phyloP scores from a whole-genome alignment of 2,329 filamentous ascomycete genomes.

The Annulohypoxylon truncatum region DNA sequence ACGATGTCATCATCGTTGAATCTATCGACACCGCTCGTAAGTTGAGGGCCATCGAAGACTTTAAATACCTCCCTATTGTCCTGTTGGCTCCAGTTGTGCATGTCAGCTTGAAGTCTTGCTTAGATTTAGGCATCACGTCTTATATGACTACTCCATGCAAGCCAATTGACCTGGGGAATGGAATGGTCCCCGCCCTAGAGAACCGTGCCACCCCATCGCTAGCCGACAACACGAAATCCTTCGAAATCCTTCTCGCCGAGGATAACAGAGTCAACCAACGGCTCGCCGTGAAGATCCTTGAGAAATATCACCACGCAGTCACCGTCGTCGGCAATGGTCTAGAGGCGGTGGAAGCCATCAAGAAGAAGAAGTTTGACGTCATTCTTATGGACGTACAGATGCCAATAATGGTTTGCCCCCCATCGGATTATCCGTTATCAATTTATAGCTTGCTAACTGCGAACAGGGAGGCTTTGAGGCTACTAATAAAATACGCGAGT shows the following conservation, averaged over 20 bases:
- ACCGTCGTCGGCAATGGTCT: slow-evolving; percentile 95
- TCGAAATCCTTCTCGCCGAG: slow-evolving; percentile 94
- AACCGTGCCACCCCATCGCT: slow-evolving; percentile 91
- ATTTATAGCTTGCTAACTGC: slow-evolving; percentile 28
- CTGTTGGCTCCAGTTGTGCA: slow-evolving; percentile 89
- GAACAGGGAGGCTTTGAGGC: slow-evolving; percentile 91
- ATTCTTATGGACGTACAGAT: slow-evolving; percentile 99
- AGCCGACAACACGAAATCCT: slow-evolving; percentile 93
- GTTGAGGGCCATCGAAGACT: slow-evolving; percentile 88
- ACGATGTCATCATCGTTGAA: slow-evolving; percentile 96
- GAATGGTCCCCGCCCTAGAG: slow-evolving; percentile 94
- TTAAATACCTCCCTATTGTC: slow-evolving; percentile 98
- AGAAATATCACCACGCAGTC: slow-evolving; percentile 94
- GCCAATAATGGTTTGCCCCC: slow-evolving; percentile 89
- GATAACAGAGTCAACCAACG: slow-evolving; percentile 98
- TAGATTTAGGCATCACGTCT: slow-evolving; percentile 96
- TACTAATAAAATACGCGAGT: slow-evolving; percentile 95
- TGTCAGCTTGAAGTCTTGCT: slow-evolving; percentile 90
- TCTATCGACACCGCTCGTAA: slow-evolving; percentile 90
- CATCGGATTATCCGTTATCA: slow-evolving; percentile 4
- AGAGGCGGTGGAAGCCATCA: slow-evolving; percentile 92
- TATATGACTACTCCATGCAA: slow-evolving; percentile 98
- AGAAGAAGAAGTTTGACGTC: slow-evolving; percentile 92
- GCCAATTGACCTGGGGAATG: slow-evolving; percentile 93
- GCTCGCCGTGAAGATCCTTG: slow-evolving; percentile 93